Conservation (phyloP, 2,329 filamentous ascomycete genomes). For the Trichoderma sp. region DNA sequence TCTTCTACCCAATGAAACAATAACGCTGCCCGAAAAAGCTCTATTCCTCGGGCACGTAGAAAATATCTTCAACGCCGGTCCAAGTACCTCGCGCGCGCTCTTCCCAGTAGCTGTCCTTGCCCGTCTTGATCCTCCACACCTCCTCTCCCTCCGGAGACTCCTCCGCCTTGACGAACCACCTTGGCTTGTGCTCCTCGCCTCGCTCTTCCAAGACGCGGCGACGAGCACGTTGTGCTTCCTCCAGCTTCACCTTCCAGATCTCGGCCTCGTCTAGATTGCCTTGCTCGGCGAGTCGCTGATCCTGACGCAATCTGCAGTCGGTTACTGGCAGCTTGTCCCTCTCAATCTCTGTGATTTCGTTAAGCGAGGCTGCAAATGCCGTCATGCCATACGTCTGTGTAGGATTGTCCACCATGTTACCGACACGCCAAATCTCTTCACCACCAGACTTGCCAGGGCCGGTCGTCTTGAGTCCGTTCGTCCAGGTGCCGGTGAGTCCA, state of each 20-base stretch:
- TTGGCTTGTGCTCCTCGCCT: conserved; percentile 69
- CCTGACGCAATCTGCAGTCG: conserved; percentile 78
- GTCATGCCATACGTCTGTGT: conserved; percentile 84
- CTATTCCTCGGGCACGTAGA: conserved; percentile 34
- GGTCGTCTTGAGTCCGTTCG: conserved; percentile 63
- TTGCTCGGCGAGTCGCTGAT: conserved; percentile 80
- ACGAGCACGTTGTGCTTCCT: conserved; percentile 78
- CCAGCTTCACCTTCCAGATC: conserved; percentile 73
- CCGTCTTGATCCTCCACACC: conserved; percentile 71
- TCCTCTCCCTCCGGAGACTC: conserved; percentile 59
- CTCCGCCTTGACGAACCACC: conserved; percentile 79
- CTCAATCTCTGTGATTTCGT: conserved; percentile 83
- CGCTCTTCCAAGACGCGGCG: conserved; percentile 71
- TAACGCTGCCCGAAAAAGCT: conserved; percentile 12
- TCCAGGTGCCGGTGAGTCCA: conserved; percentile 82
- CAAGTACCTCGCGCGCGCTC: conserved; percentile 68
- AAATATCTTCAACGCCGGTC: conserved; percentile 54
- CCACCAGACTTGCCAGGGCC: conserved; percentile 59
- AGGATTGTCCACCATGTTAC: conserved; percentile 73
- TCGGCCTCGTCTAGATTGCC: conserved; percentile 83
- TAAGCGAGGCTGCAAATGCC: conserved; percentile 77
- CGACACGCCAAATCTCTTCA: conserved; percentile 74
- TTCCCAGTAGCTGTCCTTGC: conserved; percentile 93
- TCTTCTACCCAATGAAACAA: conserved; percentile 13
- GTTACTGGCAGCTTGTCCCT: conserved; percentile 71